Percentiles rank a stretch among this genome's conserved stretches.
Evolutionary conservation across 306 rosid genomes (phyloP).

Genomic region (Prunus kanzakura): DNA sequence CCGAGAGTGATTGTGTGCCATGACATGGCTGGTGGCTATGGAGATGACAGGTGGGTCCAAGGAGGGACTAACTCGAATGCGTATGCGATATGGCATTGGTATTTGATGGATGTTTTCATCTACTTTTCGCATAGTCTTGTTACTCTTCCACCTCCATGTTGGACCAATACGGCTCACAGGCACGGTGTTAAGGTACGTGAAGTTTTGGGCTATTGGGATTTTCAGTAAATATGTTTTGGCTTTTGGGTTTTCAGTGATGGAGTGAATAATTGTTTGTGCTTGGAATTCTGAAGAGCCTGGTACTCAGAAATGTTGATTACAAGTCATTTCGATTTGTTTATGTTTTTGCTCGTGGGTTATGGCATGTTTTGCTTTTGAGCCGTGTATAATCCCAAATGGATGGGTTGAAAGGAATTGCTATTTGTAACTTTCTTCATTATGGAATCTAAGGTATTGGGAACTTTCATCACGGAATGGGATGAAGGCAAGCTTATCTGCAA

Average conservation of each 20-base stretch:
- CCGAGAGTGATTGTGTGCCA: slow-evolving; percentile 57
- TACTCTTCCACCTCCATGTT: slow-evolving; percentile 86
- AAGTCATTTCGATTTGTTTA: neutral
- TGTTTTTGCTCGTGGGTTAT: neutral
- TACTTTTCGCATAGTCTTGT: slow-evolving; percentile 81
- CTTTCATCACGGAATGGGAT: slow-evolving; percentile 86
- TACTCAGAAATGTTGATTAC: neutral
- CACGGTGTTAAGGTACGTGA: slow-evolving; percentile 83
- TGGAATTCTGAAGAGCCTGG: neutral
- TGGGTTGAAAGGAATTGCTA: neutral
- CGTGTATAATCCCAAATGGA: neutral
- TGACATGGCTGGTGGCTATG: slow-evolving; percentile 74
- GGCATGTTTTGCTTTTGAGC: neutral
- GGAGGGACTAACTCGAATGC: slow-evolving; percentile 80
- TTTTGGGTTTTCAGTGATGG: neutral
- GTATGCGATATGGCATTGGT: slow-evolving; percentile 87
- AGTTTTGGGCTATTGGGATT: neutral
- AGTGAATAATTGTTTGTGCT: neutral
- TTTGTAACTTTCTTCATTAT: slow-evolving; percentile 6
- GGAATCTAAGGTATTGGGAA: slow-evolving; percentile 73
- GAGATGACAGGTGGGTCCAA: slow-evolving; percentile 83
- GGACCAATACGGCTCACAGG: slow-evolving; percentile 80
- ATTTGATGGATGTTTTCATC: slow-evolving; percentile 81
- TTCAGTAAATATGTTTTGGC: neutral
- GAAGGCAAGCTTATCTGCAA: slow-evolving; percentile 57